A percentile compares a stretch with the other conserved stretches of the same genome.
Evolutionary conservation across 2,329 filamentous ascomycete genomes (phyloP).

Genomic region (Aspergillus persii): DNA sequence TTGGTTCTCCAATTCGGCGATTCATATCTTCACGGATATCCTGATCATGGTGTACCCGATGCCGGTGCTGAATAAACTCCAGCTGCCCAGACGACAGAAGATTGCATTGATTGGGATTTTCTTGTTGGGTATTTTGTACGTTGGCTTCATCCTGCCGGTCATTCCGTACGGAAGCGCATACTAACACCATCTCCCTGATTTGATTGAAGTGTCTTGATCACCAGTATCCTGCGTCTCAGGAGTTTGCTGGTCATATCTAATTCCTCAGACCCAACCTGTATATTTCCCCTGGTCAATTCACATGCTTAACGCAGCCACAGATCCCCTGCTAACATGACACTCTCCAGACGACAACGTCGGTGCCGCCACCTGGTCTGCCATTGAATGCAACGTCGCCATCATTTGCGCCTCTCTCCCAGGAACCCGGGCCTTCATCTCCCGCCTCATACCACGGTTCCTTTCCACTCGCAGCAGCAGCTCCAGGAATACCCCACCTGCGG

Average conservation of each 20-base stretch:
- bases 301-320: background rate
- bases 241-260: conserved; percentile 30
- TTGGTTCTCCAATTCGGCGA: conserved; percentile 45
- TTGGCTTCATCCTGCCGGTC: background rate
- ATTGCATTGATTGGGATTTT: conserved; percentile 42
- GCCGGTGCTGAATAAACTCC: conserved; percentile 40
- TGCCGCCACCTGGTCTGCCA: conserved; percentile 45
- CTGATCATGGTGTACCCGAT: conserved; percentile 43
- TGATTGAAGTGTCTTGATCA: conserved; percentile 37
- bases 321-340: background rate
- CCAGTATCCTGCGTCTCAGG: conserved; percentile 36
- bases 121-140: conserved; percentile 43
- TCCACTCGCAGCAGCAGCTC: conserved; percentile 22
- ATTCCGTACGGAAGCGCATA: background rate
- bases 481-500: background rate
- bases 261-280: conserved; percentile 30
- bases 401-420: conserved; percentile 42
- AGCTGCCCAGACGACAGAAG: conserved; percentile 41
- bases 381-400: conserved; percentile 44
- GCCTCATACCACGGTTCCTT: conserved; percentile 28
- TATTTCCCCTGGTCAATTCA: background rate
- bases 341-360: conserved; percentile 30
- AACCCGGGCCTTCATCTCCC: conserved; percentile 26
- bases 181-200: background rate
- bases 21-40: conserved; percentile 45